These are phyloP conservation scores for Citrus mangshanensis DNA, from an alignment of 345 rosid species.

Conservation along the genomic window DNA sequence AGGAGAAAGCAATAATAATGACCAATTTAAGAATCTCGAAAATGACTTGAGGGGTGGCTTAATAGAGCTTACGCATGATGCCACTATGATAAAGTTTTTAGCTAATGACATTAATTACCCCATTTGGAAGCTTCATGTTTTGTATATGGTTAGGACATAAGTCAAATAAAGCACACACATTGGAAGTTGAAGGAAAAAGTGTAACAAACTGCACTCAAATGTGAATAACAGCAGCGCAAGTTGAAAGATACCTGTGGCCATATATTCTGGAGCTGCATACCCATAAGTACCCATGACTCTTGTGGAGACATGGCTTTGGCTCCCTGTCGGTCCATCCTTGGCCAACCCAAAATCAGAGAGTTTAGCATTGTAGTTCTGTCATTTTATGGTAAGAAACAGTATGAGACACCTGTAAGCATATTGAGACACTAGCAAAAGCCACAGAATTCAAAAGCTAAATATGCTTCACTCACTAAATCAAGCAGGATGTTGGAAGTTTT, in stretches of 20 bases:
- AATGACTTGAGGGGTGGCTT: background rate
- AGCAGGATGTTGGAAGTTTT: slow-evolving; percentile 83
- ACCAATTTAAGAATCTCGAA: background rate
- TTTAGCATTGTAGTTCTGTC: slow-evolving; percentile 69
- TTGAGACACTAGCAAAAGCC: background rate
- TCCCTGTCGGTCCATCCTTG: slow-evolving; percentile 85
- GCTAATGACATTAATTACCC: background rate
- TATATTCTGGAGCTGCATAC: slow-evolving; percentile 77
- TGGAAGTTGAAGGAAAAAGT: background rate
- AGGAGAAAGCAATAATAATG: background rate
- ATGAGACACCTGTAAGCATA: slow-evolving; percentile 1
- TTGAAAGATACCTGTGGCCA: slow-evolving; percentile 62
- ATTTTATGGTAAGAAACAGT: background rate
- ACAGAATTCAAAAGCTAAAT: background rate
- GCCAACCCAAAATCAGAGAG: slow-evolving; percentile 96
- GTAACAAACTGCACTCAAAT: background rate
- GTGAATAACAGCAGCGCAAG: background rate
- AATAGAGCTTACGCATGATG: background rate
- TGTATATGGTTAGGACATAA: background rate
- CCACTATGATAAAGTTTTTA: background rate
- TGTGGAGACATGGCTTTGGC: slow-evolving; percentile 80
- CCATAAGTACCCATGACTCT: slow-evolving; percentile 95
- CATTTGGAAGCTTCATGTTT: background rate
- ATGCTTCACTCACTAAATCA: slow-evolving; percentile 50
- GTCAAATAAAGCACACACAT: background rate